Conservation (phyloP, 345 rosid genomes). For the Rhizophora mangle region DNA sequence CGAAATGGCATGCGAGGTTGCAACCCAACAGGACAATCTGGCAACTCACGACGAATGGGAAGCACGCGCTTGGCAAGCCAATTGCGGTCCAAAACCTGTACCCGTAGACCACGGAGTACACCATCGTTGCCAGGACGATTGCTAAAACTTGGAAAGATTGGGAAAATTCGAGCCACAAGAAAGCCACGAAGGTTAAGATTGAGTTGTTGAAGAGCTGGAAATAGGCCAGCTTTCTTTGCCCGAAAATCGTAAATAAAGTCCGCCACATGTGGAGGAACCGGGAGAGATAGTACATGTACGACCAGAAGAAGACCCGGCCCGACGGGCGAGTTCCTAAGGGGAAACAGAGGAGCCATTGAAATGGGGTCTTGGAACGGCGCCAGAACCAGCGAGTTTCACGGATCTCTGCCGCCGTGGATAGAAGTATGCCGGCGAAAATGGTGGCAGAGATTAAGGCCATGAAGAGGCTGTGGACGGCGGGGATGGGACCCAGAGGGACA, state of each 20-base stretch:
- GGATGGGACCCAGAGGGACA: conserved; percentile 66
- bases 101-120: conserved; percentile 66
- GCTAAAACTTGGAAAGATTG: conserved; percentile 88
- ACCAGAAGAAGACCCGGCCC: conserved; percentile 97
- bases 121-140: conserved; percentile 63
- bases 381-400: conserved; percentile 83
- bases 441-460: conserved; percentile 62
- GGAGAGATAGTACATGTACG: conserved; percentile 72
- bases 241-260: conserved; percentile 51
- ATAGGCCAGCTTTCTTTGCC: conserved; percentile 45
- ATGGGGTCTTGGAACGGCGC: conserved; percentile 63
- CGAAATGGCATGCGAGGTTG: conserved; percentile 70
- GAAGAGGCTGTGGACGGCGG: conserved; percentile 63
- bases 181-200: conserved; percentile 56
- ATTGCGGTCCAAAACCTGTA: conserved; percentile 66
- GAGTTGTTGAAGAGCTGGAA: conserved; percentile 67
- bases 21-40: conserved; percentile 58
- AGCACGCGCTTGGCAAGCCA: conserved; percentile 66
- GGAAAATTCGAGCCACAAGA: conserved; percentile 84
- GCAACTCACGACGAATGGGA: conserved; percentile 65
- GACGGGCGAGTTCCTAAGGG: conserved; percentile 90
- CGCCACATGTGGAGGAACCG: conserved; percentile 80
- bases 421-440: conserved; percentile 72
- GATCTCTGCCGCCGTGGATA: conserved; percentile 85
- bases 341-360: conserved; percentile 92